Evolutionary conservation across 2,329 filamentous ascomycete genomes (phyloP).

Genomic region (Penicillium hesseltinei): DNA sequence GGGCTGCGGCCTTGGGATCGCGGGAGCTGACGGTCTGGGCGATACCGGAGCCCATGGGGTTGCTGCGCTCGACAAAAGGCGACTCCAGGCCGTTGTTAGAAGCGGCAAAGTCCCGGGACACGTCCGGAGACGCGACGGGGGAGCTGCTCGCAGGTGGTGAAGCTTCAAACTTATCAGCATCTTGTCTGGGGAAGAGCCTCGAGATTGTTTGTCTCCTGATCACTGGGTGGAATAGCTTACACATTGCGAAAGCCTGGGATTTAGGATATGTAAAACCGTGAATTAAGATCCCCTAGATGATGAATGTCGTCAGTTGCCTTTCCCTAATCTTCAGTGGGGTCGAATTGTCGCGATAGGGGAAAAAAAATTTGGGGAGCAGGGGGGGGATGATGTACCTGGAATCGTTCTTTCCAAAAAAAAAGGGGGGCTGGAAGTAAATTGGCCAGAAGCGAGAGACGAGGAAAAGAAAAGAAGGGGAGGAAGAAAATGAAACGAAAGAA

Average conservation of each 20-base stretch:
- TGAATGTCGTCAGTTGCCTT: slow-evolving; percentile 17
- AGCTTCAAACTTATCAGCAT: slow-evolving; percentile 32
- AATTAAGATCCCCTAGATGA: slow-evolving; percentile 30
- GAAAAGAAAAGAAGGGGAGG: slow-evolving; percentile 18
- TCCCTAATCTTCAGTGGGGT: slow-evolving; percentile 9
- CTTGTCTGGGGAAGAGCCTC: slow-evolving; percentile 10
- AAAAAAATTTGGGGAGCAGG: slow-evolving; percentile 13
- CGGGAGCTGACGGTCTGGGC: slow-evolving; percentile 63
- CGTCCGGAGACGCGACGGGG: slow-evolving; percentile 34
- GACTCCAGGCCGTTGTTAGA: slow-evolving; percentile 53
- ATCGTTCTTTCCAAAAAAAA: slow-evolving; percentile 6
- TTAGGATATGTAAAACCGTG: slow-evolving; percentile 23
- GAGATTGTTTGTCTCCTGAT: slow-evolving; percentile 1
- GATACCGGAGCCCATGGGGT: slow-evolving; percentile 53
- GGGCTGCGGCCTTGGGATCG: slow-evolving; percentile 59
- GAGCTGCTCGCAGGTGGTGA: slow-evolving; percentile 35
- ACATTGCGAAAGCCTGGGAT: slow-evolving; percentile 35
- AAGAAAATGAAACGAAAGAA: slow-evolving; percentile 28
- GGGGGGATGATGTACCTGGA: slow-evolving; percentile 19
- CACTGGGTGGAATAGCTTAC: slow-evolving; percentile 31
- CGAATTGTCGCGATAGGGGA: slow-evolving; percentile 9
- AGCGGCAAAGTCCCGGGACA: slow-evolving; percentile 38
- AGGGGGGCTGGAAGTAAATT: slow-evolving; percentile 12
- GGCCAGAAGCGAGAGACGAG: slow-evolving; percentile 22
- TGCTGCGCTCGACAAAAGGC: slow-evolving; percentile 58